Percentiles rank a stretch among this genome's conserved stretches.
Conservation (phyloP, 1,284 basidiomycete genomes). For the Pterulicium gracile region DNA sequence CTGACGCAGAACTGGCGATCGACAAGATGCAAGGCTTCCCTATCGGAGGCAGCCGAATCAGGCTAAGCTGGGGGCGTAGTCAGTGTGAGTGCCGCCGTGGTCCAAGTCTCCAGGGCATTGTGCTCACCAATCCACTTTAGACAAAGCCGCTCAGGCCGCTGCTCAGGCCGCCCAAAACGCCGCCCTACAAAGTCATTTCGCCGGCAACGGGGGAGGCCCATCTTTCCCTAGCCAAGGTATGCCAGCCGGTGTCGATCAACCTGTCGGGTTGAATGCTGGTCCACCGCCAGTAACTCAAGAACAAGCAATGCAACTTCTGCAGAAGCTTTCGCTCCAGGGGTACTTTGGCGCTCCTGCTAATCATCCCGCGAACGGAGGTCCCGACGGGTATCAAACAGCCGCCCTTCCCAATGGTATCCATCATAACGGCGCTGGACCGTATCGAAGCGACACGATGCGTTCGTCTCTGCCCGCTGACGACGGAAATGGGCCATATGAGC, state of each 20-base stretch:
- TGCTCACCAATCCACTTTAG: slow-evolving; percentile 23
- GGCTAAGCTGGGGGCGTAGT: slow-evolving; percentile 87
- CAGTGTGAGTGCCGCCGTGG: slow-evolving; percentile 52
- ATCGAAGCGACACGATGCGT: not conserved
- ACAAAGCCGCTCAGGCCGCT: slow-evolving; percentile 80
- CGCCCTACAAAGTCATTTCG: slow-evolving; percentile 42
- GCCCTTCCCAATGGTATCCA: not conserved
- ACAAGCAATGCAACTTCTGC: slow-evolving; percentile 56
- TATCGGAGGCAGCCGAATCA: slow-evolving; percentile 82
- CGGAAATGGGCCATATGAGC: not conserved
- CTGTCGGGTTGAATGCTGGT: not conserved
- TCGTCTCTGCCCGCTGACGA: not conserved
- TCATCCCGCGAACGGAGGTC: slow-evolving; percentile 11
- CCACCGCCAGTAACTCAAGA: slow-evolving; percentile 39
- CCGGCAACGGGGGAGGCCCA: not conserved
- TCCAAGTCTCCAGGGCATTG: slow-evolving; percentile 1
- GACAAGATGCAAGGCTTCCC: slow-evolving; percentile 96
- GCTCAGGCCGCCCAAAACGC: slow-evolving; percentile 72
- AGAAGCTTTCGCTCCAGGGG: slow-evolving; percentile 43
- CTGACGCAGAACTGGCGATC: slow-evolving; percentile 86
- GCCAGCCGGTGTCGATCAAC: slow-evolving; percentile 10
- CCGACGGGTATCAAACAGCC: slow-evolving; percentile 7
- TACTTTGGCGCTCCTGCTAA: slow-evolving; percentile 20
- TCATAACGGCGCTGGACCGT: not conserved
- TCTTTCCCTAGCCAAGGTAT: too few species aligned